These are phyloP conservation scores for Suillus luteus DNA, from an alignment of 768 basidiomycete species.

Conservation along the genomic window DNA sequence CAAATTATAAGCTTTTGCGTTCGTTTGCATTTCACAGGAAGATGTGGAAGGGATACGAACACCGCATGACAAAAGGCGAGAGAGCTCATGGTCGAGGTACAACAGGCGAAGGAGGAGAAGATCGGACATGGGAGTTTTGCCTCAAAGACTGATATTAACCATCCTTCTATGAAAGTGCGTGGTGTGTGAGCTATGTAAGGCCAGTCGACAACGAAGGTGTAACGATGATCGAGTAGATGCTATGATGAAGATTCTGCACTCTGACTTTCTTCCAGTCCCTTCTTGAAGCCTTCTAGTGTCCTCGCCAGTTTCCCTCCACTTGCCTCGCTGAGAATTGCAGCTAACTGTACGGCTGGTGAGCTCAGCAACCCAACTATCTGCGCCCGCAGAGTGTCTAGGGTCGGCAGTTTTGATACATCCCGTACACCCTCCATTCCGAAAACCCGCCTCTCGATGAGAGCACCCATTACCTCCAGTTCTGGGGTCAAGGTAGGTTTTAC, in stretches of 20 bases:
- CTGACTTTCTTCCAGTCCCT: constrained; percentile 58
- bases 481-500: constrained; percentile 57
- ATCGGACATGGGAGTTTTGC: constrained; percentile 91
- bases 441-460: constrained; percentile 74
- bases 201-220: constrained; percentile 8
- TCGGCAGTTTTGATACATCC: constrained; percentile 73
- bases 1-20: constrained; percentile 67
- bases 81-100: constrained; percentile 62
- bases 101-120: constrained; percentile 75
- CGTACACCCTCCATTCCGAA: constrained; percentile 61
- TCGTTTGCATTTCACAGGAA: constrained; percentile 78
- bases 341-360: constrained; percentile 71
- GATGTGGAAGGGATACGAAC: constrained; percentile 84
- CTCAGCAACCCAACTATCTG: constrained; percentile 87
- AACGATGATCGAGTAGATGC: constrained; percentile 9
- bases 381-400: constrained; percentile 72
- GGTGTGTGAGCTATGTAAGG: constrained; percentile 12
- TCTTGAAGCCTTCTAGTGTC: constrained; percentile 75
- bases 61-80: constrained; percentile 93
- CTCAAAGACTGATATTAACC: constrained; percentile 29
- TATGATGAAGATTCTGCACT: constrained; percentile 24
- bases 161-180: constrained; percentile 2
- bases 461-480: constrained; percentile 73
- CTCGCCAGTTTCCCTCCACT: constrained; percentile 68
- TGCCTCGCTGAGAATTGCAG: constrained; percentile 68